Conservation (phyloP, 192 early-diverging fungal species). For the Coemansia sp. region DNA sequence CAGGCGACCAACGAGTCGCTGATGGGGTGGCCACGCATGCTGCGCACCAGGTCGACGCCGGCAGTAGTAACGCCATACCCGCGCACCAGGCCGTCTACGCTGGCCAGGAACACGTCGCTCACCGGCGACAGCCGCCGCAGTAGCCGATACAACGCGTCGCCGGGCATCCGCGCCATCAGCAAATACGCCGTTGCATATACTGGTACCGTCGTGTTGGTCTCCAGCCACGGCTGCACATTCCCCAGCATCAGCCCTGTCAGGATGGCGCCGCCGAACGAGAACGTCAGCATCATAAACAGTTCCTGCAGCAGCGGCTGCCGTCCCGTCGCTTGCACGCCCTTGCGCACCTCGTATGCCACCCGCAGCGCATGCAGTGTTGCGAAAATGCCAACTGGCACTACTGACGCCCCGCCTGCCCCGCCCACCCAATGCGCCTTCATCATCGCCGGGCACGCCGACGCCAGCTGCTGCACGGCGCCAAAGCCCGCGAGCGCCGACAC, state of each 20-base stretch:
- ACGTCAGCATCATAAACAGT: constrained; percentile 54
- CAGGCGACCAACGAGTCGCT: constrained; percentile 51
- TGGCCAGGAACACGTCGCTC: constrained; percentile 53
- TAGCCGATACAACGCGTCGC: constrained; percentile 42
- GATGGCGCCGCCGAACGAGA: constrained; percentile 56
- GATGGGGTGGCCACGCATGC: constrained; percentile 44
- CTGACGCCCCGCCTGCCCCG: constrained; percentile 12
- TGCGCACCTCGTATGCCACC: constrained; percentile 57
- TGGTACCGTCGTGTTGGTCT: constrained; percentile 47
- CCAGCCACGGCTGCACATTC: constrained; percentile 49
- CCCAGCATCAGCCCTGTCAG: constrained; percentile 53
- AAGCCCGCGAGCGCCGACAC: background rate
- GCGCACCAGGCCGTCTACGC: constrained; percentile 52
- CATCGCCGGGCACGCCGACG: constrained; percentile 26
- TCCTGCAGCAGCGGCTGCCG: constrained; percentile 48
- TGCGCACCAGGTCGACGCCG: constrained; percentile 54
- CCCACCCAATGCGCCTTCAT: constrained; percentile 33
- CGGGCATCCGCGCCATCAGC: constrained; percentile 43
- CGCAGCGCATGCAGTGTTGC: constrained; percentile 56
- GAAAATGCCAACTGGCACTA: constrained; percentile 51
- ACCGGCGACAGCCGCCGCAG: constrained; percentile 39
- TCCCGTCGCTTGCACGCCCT: constrained; percentile 33
- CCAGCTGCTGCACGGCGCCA: constrained; percentile 31
- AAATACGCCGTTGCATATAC: constrained; percentile 42
- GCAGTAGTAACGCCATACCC: constrained; percentile 55